Percentiles rank a stretch among this genome's conserved stretches.
Conservation (phyloP, 192 early-diverging fungal genomes). For the Phlyctochytrium planicorne region DNA sequence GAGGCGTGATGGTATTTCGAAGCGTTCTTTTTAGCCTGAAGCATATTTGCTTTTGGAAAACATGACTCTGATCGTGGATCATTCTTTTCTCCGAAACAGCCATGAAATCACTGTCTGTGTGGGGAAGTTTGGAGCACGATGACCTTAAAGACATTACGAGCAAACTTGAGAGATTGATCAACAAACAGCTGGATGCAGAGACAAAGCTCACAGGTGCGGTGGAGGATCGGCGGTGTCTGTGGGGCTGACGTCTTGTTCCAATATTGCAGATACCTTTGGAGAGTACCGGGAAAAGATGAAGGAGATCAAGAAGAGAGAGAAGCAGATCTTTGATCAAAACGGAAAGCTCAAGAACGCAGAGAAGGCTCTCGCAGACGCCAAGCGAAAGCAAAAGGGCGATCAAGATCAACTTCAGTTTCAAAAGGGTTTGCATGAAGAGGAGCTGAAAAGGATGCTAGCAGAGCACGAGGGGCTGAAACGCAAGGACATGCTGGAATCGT, state of each 20-base stretch:
- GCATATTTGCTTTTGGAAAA: neutral
- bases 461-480: constrained; percentile 25
- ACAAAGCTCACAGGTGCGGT: constrained; percentile 9
- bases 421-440: constrained; percentile 3
- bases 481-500: constrained; percentile 13
- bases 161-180: constrained; percentile 8
- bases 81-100: too few species aligned
- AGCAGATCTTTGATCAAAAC: constrained; percentile 17
- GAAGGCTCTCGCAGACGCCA: constrained; percentile 11
- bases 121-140: neutral
- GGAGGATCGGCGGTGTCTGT: neutral
- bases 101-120: constrained; percentile 3
- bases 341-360: neutral
- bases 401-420: neutral
- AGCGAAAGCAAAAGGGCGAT: constrained; percentile 14
- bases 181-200: constrained; percentile 14
- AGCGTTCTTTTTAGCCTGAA: neutral
- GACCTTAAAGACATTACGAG: constrained; percentile 11
- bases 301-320: constrained; percentile 25
- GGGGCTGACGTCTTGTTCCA: neutral
- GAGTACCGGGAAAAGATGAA: constrained; percentile 14
- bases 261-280: constrained; percentile 3
- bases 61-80: too few species aligned
- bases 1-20: constrained; percentile 26
- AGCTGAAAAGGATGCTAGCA: constrained; percentile 12